These are phyloP conservation scores for Gyromitra esculenta DNA, from an alignment of 2,329 filamentous ascomycete genomes.

Conservation along the genomic window DNA sequence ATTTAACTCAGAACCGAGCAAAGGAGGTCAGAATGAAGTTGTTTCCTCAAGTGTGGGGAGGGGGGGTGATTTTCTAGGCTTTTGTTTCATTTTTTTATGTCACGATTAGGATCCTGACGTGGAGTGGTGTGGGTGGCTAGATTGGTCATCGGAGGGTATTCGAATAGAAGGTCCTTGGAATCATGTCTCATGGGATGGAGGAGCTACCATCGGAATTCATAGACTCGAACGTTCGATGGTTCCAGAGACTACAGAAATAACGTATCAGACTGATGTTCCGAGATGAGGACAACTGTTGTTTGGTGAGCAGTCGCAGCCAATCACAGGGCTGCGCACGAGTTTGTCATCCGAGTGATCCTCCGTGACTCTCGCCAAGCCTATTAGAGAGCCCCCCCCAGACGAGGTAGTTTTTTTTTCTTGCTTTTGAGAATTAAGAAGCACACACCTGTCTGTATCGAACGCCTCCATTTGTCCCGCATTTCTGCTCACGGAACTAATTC, in stretches of 20 bases:
- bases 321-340: neutral
- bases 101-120: neutral
- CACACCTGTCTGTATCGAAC: neutral
- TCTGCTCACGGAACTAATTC: neutral
- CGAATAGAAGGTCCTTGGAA: neutral
- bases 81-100: slow-evolving; percentile 5
- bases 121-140: slow-evolving; percentile 4
- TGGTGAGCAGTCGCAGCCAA: neutral
- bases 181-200: neutral
- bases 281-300: neutral
- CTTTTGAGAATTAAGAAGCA: neutral
- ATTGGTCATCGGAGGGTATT: neutral
- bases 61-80: neutral
- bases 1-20: neutral
- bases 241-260: neutral
- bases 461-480: neutral
- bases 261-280: neutral
- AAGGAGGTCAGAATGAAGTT: neutral
- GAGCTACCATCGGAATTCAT: neutral
- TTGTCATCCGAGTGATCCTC: slow-evolving; percentile 9
- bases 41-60: neutral
- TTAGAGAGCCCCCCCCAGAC: neutral
- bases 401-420: neutral
- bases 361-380: slow-evolving; percentile 17
- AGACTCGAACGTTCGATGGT: neutral